Base-by-base conservation (phyloP, 2,329 filamentous ascomycete genomes). In the Ophiostoma himal-ulmi region DNA sequence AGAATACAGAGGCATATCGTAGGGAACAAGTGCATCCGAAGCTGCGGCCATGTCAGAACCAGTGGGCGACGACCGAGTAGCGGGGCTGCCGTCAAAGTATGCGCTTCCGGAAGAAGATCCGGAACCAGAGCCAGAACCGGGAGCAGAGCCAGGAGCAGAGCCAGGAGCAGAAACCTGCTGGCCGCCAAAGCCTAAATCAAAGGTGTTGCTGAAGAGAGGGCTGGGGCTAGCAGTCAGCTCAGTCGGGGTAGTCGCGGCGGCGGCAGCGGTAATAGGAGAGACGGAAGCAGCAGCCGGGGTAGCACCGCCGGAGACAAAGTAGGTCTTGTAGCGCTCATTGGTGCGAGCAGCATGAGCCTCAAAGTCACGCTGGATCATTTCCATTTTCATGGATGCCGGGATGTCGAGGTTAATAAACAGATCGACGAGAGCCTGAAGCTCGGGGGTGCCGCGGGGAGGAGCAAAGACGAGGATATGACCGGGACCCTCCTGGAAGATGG, bases 391-490 rank as follows among this genome's bases (percentile, higher is more conserved):
- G 36, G 84, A 80, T 68, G 80, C 81, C 68, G 83, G 76, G 68
- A 86, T 85, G 44, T 74, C 72, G 14, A 74, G 72, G 13, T 71
- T 44, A 68, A 89, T 77, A 77, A 88, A 88, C 73, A 83, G 81
- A 77, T 87, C 80, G 75, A 90, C 83, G 77, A 89, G 79, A 69
- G 84, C 80, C 75, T 89, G 86, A 69, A 89, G 82, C 78, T 91
- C 84, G 79, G 85, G 75, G 72, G 84, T 82, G 76, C 89, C 81
- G 79, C 92, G 81, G 75, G 89, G 80, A 81, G 92, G 84, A 77
- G 88, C 79, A 84, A 92, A 88, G 79, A 92, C 81, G 70, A 89
- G 81, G 72, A 83, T 79, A 67, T 83, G 82, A 68, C 87, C 87
- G 70, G 87, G 80, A 67, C 81, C 77, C 62, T 85, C 82, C 80